Evolutionary conservation across 1,284 basidiomycete genomes (phyloP).

Genomic region (Apiotrichum gamsii): DNA sequence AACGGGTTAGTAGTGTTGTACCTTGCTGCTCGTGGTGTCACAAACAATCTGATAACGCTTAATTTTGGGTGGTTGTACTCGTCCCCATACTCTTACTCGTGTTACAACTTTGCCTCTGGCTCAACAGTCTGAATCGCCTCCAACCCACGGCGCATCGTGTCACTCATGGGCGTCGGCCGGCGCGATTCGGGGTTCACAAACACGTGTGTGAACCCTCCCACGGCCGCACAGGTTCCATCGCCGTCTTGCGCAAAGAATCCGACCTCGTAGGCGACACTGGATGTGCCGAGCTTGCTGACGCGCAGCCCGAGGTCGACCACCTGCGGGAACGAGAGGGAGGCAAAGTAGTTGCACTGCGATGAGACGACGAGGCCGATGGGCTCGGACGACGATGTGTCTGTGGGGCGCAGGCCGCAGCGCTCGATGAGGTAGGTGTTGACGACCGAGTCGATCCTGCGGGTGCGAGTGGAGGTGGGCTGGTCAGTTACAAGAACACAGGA

Average conservation of each 20-base stretch:
- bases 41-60: too few relatives aligned
- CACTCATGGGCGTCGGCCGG: slow-evolving; percentile 11
- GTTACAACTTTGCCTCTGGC: background rate
- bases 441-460: slow-evolving; percentile 15
- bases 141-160: slow-evolving; percentile 10
- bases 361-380: slow-evolving; percentile 18
- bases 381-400: slow-evolving; percentile 6
- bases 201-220: slow-evolving; percentile 18
- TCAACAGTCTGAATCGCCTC: slow-evolving; percentile 1
- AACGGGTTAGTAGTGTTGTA: too few relatives aligned
- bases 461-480: too few relatives aligned
- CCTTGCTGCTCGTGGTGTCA: too few relatives aligned
- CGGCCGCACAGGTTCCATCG: slow-evolving; percentile 6
- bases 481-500: too few relatives aligned
- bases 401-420: slow-evolving; percentile 14
- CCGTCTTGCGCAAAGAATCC: slow-evolving; percentile 11
- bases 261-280: slow-evolving; percentile 16
- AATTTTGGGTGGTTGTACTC: too few relatives aligned
- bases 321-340: slow-evolving; percentile 11
- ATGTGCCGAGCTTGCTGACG: slow-evolving; percentile 15
- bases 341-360: slow-evolving; percentile 16
- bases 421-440: slow-evolving; percentile 17
- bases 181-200: slow-evolving; percentile 14
- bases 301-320: slow-evolving; percentile 17
- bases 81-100: too few relatives aligned